These are phyloP conservation scores for Phytophthora idaei DNA, from an alignment of 352 stramenopile species.

Conservation along the genomic window DNA sequence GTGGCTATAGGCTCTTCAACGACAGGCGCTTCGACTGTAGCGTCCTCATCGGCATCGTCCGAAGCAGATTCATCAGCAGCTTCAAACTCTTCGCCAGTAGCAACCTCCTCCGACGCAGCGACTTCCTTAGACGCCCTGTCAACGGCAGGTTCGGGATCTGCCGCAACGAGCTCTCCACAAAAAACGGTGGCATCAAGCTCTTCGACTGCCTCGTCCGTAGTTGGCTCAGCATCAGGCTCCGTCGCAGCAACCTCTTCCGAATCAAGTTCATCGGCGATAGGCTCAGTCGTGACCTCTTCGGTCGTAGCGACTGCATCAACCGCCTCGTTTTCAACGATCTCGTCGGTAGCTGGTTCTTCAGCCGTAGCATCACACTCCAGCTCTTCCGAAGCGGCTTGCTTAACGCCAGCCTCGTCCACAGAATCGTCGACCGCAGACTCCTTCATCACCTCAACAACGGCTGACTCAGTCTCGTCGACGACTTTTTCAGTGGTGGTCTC, in stretches of 20 bases:
- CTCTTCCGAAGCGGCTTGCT: neutral
- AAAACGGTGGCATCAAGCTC: neutral
- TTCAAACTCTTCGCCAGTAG: neutral
- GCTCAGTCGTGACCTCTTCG: neutral
- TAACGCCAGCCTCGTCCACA: too few relatives aligned
- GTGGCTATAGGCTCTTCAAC: neutral
- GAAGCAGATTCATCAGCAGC: neutral
- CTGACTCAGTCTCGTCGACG: neutral
- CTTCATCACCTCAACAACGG: neutral
- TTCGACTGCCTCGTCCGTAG: neutral
- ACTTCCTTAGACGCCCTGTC: neutral
- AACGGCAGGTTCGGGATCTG: neutral
- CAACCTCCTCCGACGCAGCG: neutral
- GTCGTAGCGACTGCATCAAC: neutral
- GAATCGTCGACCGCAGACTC: neutral
- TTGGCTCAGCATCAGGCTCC: neutral
- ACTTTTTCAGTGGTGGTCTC: neutral
- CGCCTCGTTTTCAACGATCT: neutral
- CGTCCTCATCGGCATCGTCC: neutral
- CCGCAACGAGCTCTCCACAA: neutral
- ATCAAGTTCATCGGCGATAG: neutral
- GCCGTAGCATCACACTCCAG: neutral
- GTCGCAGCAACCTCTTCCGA: neutral
- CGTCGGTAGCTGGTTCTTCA: neutral
- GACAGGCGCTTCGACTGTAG: neutral